Percentiles rank a stretch among this genome's conserved stretches.
Evolutionary conservation across 805 yeast species (phyloP).

Genomic region (Ascoidea rubescens): DNA sequence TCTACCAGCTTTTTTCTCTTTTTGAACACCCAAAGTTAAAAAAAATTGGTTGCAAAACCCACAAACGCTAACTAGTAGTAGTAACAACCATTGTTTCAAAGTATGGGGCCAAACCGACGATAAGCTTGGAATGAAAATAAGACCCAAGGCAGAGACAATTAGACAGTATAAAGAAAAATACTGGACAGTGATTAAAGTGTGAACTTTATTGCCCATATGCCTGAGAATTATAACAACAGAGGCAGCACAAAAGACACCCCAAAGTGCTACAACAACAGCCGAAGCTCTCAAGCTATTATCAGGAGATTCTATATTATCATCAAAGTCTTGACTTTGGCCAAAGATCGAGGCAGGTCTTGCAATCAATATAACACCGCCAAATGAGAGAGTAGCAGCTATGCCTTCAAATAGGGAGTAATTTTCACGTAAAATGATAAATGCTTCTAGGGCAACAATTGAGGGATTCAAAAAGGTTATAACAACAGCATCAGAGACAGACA

Average conservation of each 20-base stretch:
- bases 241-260: conserved; percentile 61
- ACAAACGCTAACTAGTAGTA: conserved; percentile 48
- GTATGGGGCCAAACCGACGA: conserved; percentile 48
- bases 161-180: conserved; percentile 55
- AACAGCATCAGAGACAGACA: conserved; percentile 70
- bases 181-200: conserved; percentile 67
- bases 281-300: conserved; percentile 40
- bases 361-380: conserved; percentile 65
- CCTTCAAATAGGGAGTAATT: conserved; percentile 54
- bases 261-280: conserved; percentile 49
- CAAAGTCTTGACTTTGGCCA: conserved; percentile 14
- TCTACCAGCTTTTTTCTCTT: conserved; percentile 60
- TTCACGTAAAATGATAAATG: conserved; percentile 56
- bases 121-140: conserved; percentile 42
- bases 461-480: conserved; percentile 73
- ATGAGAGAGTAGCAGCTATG: conserved; percentile 50
- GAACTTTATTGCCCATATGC: conserved; percentile 64
- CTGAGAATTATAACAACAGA: conserved; percentile 58
- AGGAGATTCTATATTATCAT: conserved; percentile 32
- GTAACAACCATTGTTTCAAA: conserved; percentile 50
- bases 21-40: conserved; percentile 70
- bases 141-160: conserved; percentile 36
- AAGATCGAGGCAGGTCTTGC: conserved; percentile 71
- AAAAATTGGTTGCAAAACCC: conserved; percentile 78
- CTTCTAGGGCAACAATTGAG: conserved; percentile 58